Percentiles rank a stretch among this genome's conserved stretches.
phyloP scores from a whole-genome alignment of 108 stramenopile species.

The Cyclotella choctawhatcheeana region DNA sequence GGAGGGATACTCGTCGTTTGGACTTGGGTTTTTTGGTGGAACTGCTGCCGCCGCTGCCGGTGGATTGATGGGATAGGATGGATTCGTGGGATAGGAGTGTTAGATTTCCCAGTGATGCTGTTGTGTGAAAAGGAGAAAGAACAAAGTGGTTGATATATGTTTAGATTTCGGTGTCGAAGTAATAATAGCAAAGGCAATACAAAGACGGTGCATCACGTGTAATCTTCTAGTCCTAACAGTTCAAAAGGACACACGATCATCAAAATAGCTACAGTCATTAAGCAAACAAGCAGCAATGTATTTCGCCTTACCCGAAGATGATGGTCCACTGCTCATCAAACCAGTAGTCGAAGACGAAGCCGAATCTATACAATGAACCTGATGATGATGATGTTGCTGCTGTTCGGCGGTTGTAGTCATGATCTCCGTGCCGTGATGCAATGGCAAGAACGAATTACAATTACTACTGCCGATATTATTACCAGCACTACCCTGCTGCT shows the following conservation, averaged over 20 bases:
- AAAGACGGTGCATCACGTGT: too few species aligned
- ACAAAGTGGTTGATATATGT: too few species aligned
- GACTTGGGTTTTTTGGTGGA: conserved; percentile 38
- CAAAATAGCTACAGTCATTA: neutral
- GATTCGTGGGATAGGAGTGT: conserved; percentile 27
- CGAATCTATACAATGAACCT: conserved; percentile 1
- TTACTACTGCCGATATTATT: neutral
- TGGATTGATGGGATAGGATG: conserved; percentile 13
- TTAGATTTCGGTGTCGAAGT: too few species aligned
- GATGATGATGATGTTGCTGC: too few species aligned
- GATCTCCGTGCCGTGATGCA: conserved; percentile 16
- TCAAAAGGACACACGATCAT: neutral
- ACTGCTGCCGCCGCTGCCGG: too few species aligned
- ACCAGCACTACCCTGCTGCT: too few species aligned
- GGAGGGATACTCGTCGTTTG: conserved; percentile 47
- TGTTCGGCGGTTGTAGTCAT: conserved; percentile 12
- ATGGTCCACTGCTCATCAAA: conserved; percentile 6
- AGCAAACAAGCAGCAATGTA: neutral
- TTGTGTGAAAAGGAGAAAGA: too few species aligned
- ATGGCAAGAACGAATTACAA: conserved; percentile 21
- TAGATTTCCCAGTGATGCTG: conserved; percentile 35
- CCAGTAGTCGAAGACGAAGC: conserved; percentile 10
- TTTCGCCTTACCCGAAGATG: conserved; percentile 17
- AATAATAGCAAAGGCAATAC: too few species aligned
- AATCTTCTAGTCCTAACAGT: neutral